A percentile compares a stretch with the other conserved stretches of the same genome.
Conservation (phyloP, 2,329 filamentous ascomycete genomes). For the Escovopsis sp. region DNA sequence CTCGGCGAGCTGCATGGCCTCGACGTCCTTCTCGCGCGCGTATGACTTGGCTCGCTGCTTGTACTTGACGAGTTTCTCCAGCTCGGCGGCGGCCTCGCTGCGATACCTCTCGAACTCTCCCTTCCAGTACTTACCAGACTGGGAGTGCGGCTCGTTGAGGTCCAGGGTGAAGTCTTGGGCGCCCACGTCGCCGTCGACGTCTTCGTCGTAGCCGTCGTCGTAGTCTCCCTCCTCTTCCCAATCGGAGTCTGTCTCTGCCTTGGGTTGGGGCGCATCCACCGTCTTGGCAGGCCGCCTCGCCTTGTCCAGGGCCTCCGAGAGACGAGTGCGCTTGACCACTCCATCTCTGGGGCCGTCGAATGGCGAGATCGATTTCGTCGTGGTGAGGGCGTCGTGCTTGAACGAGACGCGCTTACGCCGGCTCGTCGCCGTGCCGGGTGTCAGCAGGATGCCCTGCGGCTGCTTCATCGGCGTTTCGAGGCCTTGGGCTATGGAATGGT, state of each 20-base stretch:
- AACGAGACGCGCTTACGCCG: slow-evolving; percentile 53
- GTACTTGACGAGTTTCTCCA: slow-evolving; percentile 65
- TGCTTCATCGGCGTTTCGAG: slow-evolving; percentile 34
- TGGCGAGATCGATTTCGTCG: slow-evolving; percentile 11
- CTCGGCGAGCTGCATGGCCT: slow-evolving; percentile 50
- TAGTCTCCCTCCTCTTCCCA: slow-evolving; percentile 45
- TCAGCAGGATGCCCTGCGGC: slow-evolving; percentile 45
- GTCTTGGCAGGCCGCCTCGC: slow-evolving; percentile 14
- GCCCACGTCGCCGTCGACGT: not conserved
- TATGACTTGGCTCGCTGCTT: slow-evolving; percentile 68
- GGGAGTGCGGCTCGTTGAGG: slow-evolving; percentile 57
- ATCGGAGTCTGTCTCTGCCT: slow-evolving; percentile 25
- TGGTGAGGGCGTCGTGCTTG: slow-evolving; percentile 36
- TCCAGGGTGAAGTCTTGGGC: slow-evolving; percentile 52
- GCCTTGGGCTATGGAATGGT: slow-evolving; percentile 10
- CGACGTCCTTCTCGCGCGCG: slow-evolving; percentile 61
- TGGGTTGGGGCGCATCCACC: slow-evolving; percentile 4
- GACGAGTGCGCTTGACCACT: slow-evolving; percentile 24
- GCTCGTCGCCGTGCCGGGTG: slow-evolving; percentile 45
- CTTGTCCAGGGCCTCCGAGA: slow-evolving; percentile 33
- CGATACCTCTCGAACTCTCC: slow-evolving; percentile 61
- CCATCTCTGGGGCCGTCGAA: not conserved
- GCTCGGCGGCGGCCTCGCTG: slow-evolving; percentile 54
- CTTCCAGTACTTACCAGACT: slow-evolving; percentile 71
- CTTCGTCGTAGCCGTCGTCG: slow-evolving; percentile 22